These are phyloP conservation scores for Jimgerdemannia flammicorona DNA, from an alignment of 192 early-diverging fungal species.

Conservation along the genomic window DNA sequence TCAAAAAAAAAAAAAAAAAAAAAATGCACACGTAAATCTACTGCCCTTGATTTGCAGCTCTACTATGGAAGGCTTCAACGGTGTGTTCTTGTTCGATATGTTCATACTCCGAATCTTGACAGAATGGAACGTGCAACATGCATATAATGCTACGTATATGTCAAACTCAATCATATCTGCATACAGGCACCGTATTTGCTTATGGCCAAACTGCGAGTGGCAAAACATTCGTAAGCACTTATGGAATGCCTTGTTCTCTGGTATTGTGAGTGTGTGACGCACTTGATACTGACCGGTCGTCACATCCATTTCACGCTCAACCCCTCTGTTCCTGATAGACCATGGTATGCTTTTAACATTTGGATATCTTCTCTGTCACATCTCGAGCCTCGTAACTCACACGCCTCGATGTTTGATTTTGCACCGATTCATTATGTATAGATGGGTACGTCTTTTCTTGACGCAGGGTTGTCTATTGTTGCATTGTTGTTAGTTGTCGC, in stretches of 20 bases:
- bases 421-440: background rate
- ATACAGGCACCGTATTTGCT: conserved; percentile 90
- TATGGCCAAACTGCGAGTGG: conserved; percentile 97
- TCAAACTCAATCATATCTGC: background rate
- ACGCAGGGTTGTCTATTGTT: conserved; percentile 38
- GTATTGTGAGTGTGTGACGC: background rate
- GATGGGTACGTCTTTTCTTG: background rate
- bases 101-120: too few relatives aligned
- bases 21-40: background rate
- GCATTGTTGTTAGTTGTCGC: background rate
- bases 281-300: background rate
- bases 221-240: conserved; percentile 67
- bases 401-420: background rate
- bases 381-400: background rate
- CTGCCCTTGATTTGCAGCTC: conserved; percentile 6
- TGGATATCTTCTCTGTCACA: background rate
- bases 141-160: too few relatives aligned
- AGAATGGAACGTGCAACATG: too few relatives aligned
- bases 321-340: conserved; percentile 1
- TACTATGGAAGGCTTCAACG: conserved; percentile 93
- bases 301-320: background rate
- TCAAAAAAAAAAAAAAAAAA: too few relatives aligned
- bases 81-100: conserved; percentile 28
- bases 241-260: background rate
- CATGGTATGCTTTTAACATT: conserved; percentile 7